These are phyloP conservation scores for Venturia aucupariae DNA, from an alignment of 2,329 filamentous ascomycete species.

Conservation along the genomic window DNA sequence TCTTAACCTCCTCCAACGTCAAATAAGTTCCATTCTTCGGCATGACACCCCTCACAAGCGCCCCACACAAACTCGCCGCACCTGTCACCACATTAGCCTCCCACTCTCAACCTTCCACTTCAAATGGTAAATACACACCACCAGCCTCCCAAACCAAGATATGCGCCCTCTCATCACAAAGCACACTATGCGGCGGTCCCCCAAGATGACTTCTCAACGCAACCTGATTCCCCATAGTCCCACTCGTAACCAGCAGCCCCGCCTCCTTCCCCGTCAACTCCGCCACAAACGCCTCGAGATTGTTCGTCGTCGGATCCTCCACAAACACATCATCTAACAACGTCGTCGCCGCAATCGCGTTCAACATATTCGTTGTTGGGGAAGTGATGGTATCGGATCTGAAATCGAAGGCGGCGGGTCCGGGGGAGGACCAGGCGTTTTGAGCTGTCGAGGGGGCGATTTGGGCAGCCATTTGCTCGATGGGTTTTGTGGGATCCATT, in stretches of 20 bases:
- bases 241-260: constrained; percentile 73
- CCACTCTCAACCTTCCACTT: too few species aligned
- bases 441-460: neutral
- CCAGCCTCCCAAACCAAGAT: constrained; percentile 62
- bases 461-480: neutral
- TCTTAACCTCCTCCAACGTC: constrained; percentile 66
- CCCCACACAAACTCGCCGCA: constrained; percentile 61
- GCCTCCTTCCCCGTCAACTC: constrained; percentile 65
- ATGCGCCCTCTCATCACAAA: constrained; percentile 72
- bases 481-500: neutral
- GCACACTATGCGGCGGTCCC: constrained; percentile 69
- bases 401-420: constrained; percentile 15
- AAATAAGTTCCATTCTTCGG: constrained; percentile 65
- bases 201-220: constrained; percentile 67
- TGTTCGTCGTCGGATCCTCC: constrained; percentile 70
- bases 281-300: constrained; percentile 67
- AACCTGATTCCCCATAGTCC: constrained; percentile 92
- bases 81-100: too few species aligned
- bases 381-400: constrained; percentile 58
- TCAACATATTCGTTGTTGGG: constrained; percentile 72
- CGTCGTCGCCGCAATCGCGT: constrained; percentile 63
- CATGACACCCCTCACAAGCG: constrained; percentile 55
- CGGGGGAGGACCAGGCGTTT: constrained; percentile 15
- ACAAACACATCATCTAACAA: constrained; percentile 76
- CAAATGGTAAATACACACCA: constrained; percentile 36